Conservation (phyloP, 176 grass and related monocot species). For the Eleusine coracana region DNA sequence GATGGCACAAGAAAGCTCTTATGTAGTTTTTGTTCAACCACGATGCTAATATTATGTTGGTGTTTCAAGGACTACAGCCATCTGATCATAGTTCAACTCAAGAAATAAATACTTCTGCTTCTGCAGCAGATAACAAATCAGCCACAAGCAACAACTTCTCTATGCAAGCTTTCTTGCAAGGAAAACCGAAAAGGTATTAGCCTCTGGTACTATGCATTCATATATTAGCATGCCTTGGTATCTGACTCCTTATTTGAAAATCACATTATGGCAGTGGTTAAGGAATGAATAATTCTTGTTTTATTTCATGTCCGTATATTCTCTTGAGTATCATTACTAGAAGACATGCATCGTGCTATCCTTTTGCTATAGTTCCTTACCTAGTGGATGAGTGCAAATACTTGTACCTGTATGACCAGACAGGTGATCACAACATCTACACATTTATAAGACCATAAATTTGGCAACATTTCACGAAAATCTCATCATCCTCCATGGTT, state of each 20-base stretch:
- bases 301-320: not conserved
- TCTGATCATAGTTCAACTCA: constrained; percentile 40
- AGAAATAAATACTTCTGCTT: constrained; percentile 33
- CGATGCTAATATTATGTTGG: constrained; percentile 55
- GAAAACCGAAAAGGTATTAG: constrained; percentile 73
- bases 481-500: not conserved
- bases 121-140: constrained; percentile 38
- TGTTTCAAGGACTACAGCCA: constrained; percentile 68
- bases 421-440: not conserved
- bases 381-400: not conserved
- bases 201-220: constrained; percentile 19
- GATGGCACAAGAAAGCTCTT: constrained; percentile 10
- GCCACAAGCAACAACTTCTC: constrained; percentile 36
- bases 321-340: not conserved
- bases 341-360: not conserved
- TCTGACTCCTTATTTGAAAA: not conserved
- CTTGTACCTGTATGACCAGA: constrained; percentile 1
- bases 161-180: constrained; percentile 67
- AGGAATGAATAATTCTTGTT: constrained; percentile 5
- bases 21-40: constrained; percentile 20
- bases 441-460: not conserved
- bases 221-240: constrained; percentile 3
- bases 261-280: constrained; percentile 1
- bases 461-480: not conserved
- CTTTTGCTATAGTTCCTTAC: not conserved